Conservation (phyloP, 192 early-diverging fungal species). For the Podochytrium sp. region DNA sequence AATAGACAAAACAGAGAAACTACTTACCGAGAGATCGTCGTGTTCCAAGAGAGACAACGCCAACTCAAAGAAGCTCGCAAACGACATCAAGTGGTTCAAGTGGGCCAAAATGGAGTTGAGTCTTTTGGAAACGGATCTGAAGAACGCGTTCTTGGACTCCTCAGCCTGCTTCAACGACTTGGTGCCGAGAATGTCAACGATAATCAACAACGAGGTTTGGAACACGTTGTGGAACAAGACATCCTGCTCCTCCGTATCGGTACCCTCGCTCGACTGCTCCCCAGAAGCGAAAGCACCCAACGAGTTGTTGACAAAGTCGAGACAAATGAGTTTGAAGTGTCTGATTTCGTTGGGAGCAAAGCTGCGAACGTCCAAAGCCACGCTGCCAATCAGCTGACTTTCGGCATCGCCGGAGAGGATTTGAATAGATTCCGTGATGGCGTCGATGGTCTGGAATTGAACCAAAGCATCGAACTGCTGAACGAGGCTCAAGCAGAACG, state of each 20-base stretch:
- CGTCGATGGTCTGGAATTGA: slow-evolving; percentile 68
- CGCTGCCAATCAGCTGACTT: neutral
- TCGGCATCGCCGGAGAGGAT: slow-evolving; percentile 2
- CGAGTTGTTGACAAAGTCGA: slow-evolving; percentile 54
- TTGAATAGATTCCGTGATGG: slow-evolving; percentile 51
- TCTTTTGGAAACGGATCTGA: slow-evolving; percentile 42
- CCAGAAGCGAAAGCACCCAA: neutral
- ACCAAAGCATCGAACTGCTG: slow-evolving; percentile 67
- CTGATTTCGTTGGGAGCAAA: slow-evolving; percentile 58
- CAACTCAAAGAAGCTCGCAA: slow-evolving; percentile 76
- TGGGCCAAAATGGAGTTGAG: slow-evolving; percentile 76
- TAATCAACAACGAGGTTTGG: slow-evolving; percentile 59
- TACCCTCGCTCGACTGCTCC: neutral
- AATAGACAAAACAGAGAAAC: slow-evolving; percentile 4
- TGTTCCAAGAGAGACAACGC: slow-evolving; percentile 58
- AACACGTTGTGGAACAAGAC: slow-evolving; percentile 44
- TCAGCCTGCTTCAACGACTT: slow-evolving; percentile 1
- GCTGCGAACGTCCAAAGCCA: slow-evolving; percentile 38
- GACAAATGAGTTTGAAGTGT: slow-evolving; percentile 64
- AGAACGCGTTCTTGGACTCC: slow-evolving; percentile 25
- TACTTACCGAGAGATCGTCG: slow-evolving; percentile 35
- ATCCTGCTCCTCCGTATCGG: slow-evolving; percentile 3
- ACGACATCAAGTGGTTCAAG: slow-evolving; percentile 75
- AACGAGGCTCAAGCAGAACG: slow-evolving; percentile 77
- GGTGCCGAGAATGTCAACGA: slow-evolving; percentile 42